Conservation (phyloP, 495 filamentous ascomycete species). For the Penicillium goetzii region DNA sequence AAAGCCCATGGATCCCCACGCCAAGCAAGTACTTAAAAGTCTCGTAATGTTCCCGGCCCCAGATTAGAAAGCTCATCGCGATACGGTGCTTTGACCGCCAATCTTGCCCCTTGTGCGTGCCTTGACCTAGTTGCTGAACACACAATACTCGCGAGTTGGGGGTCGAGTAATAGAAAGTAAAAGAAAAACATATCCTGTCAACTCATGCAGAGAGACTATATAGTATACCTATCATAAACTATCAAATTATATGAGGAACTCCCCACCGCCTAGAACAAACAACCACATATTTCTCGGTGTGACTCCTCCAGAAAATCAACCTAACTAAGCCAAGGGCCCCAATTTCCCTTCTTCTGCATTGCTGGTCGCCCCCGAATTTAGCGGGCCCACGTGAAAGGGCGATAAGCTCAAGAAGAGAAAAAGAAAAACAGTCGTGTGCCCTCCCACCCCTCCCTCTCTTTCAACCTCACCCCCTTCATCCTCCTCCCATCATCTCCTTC, state of each 20-base stretch:
- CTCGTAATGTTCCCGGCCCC: not conserved
- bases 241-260: not conserved
- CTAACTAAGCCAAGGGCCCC: not conserved
- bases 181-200: not conserved
- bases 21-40: not conserved
- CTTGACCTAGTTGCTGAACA: not conserved
- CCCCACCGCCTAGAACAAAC: not conserved
- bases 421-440: slow-evolving; percentile 31
- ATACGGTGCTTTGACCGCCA: slow-evolving; percentile 24
- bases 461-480: slow-evolving; percentile 1
- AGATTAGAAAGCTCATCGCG: not conserved
- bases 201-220: not conserved
- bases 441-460: slow-evolving; percentile 14
- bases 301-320: not conserved
- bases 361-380: slow-evolving; percentile 6
- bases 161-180: not conserved
- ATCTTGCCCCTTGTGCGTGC: slow-evolving; percentile 12
- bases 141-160: not conserved
- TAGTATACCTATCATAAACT: not conserved
- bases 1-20: not conserved
- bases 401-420: slow-evolving; percentile 31
- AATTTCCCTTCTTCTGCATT: not conserved
- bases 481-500: not conserved
- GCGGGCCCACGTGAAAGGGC: slow-evolving; percentile 27
- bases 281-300: slow-evolving; percentile 1